Base-by-base conservation (phyloP, 768 basidiomycete species). In the Postia placenta region DNA sequence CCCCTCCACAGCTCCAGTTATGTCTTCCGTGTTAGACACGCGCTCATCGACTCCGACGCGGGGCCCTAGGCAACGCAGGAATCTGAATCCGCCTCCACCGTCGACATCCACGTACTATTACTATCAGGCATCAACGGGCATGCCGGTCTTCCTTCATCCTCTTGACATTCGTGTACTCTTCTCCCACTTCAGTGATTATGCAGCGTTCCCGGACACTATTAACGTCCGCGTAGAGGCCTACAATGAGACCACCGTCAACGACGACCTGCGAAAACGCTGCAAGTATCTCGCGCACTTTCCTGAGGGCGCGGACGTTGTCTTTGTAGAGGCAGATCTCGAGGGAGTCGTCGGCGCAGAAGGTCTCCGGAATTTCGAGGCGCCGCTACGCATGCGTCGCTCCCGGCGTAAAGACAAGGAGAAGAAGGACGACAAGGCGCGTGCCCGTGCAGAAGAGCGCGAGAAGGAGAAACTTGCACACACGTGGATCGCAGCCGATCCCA, bases 221-320 rank as follows among this genome's bases (percentile, higher is more conserved):
- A 74, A 76, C 4, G 75, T 96, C 26, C 77, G 80, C n/a, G 84
- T 96, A 24, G 89, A 92, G 57, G 81, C 81, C 12, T 73, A 78
- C 20, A 74, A 79, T 2, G 85, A 89, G 63, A 80, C 87, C 38
- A 80, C 74, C 0, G 85, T 99, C 56, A 90, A 95, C 64, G 93
- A 94, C 52, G 93, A 96, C 52, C 73, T 99, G 23, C 83, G 94
- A 42, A 89, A 92, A 67, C 84, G 94, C 26, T 97, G 92, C 74
- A 95, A 94, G 64, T 98, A 97, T 65, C 84, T 99, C 53, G 81
- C 82, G 3, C 94, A 98, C 66, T 75, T 97, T 57, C 90, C 94
- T 1, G 85, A 91, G 49, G 85, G 90, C 38, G 85, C 91, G 30
- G 94, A 98, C 60, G 91, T 97, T 39, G 85, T 92, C 20, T 97